phyloP scores from a whole-genome alignment of 1,139 yeast species.

The Kluyveromyces marxianus region DNA sequence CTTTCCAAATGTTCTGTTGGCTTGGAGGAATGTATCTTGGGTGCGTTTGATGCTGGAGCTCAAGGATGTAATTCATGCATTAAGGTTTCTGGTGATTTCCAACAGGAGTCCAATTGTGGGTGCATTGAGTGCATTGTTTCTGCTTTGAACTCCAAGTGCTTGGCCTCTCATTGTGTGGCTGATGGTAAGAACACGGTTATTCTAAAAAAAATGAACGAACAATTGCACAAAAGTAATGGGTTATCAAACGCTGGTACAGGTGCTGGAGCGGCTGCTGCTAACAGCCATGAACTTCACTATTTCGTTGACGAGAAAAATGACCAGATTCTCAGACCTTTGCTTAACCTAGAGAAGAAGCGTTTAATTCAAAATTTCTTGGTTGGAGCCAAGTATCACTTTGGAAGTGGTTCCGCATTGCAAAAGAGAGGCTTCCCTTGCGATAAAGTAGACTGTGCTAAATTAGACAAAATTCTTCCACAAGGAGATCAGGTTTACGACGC shows the following conservation, averaged over 20 bases:
- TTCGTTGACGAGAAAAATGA: conserved; percentile 4
- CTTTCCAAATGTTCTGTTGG: conserved; percentile 3
- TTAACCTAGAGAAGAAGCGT: conserved; percentile 10
- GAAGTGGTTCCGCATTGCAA: background rate
- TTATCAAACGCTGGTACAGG: background rate
- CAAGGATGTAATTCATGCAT: conserved; percentile 15
- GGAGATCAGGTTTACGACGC: conserved; percentile 1
- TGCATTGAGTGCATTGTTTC: conserved; percentile 18
- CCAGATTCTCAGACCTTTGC: conserved; percentile 6
- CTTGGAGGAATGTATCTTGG: conserved; percentile 12
- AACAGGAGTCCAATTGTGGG: conserved; percentile 15
- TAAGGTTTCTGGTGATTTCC: conserved; percentile 9
- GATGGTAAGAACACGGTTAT: background rate
- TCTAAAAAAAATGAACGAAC: background rate
- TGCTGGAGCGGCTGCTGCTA: background rate
- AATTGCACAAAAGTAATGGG: background rate
- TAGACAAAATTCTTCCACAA: background rate
- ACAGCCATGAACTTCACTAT: conserved; percentile 7
- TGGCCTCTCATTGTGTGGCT: conserved; percentile 9
- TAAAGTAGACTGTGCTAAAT: conserved; percentile 5
- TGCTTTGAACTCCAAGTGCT: conserved; percentile 12
- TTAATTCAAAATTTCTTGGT: conserved; percentile 8
- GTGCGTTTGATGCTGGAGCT: conserved; percentile 10
- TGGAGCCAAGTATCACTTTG: background rate
- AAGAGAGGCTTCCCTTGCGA: conserved; percentile 6